Base-by-base conservation (phyloP, 768 basidiomycete genomes). In the Lepiota venenata region DNA sequence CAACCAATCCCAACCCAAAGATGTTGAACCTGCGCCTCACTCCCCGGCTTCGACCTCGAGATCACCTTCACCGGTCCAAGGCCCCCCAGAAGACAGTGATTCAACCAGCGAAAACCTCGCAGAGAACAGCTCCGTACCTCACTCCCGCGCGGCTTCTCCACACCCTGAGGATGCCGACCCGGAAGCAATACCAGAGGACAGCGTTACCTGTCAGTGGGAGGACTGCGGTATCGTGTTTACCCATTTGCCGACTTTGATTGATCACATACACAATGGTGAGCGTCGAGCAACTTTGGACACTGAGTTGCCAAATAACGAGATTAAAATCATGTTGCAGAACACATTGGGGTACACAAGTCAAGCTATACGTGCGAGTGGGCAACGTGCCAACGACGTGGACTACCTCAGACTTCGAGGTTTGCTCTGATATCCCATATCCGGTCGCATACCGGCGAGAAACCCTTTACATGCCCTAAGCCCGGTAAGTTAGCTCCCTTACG, bases 381-480 rank as follows among this genome's bases (percentile, higher is more conserved):
- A 16, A 84, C 84, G 3, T 98, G 94, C 70, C 73, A 74, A 16
- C 81, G 94, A 15, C 78, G 87, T 49, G 91, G 93, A 3, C 76
- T 93, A 47, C 79, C 87, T 1, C 94, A 97, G 66, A 91, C 90
- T 0, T 92, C 90, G 3, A 82, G 92, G 21, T 96, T 94, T 60
- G 91, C 93, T 4, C 81, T 98, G 44, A 85, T 94, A 53, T 91
- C 91, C 3, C 94, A 98, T 66, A 82, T 93, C 45, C 83, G 94
- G 29, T 91, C 88, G 10, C 94, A 98, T 66, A 96, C 94, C 0
- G 94, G 94, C 49, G 94, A 98, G 70, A 93, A 93, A 63, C 94
- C 93, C 0, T 97, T 93, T 64, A 84, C 80, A 20, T 98, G 94
- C 65, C 70, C 83, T 10, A 74, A 82, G 55, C 85, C 91, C 64